Percentiles rank a stretch among this genome's conserved stretches.
phyloP scores from a whole-genome alignment of 2,329 filamentous ascomycete species.

The Septoria linicola region DNA sequence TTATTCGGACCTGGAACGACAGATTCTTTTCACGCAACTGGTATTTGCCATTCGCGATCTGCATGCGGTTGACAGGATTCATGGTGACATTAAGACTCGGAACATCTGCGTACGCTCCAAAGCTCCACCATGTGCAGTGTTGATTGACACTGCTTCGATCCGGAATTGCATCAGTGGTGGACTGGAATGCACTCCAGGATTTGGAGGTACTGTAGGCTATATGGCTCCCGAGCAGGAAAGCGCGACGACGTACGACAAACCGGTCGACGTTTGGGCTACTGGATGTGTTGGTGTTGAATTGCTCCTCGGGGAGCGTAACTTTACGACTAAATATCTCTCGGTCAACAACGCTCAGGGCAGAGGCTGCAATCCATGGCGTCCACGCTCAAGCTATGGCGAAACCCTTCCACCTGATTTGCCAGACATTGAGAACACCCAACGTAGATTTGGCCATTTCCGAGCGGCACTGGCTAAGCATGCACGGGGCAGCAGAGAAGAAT shows the following conservation, averaged over 20 bases:
- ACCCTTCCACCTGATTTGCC: background rate
- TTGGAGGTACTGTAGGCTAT: slow-evolving; percentile 8
- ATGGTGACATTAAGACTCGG: slow-evolving; percentile 7
- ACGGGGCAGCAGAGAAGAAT: background rate
- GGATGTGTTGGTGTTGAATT: slow-evolving; percentile 9
- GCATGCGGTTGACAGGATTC: slow-evolving; percentile 2
- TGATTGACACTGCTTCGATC: slow-evolving; percentile 11
- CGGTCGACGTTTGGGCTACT: slow-evolving; percentile 8
- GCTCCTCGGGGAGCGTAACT: background rate
- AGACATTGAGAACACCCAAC: slow-evolving; percentile 1
- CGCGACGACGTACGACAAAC: slow-evolving; percentile 2
- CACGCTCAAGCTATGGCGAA: background rate
- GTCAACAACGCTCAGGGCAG: background rate
- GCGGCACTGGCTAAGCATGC: background rate
- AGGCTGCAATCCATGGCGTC: slow-evolving; percentile 5
- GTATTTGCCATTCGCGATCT: slow-evolving; percentile 6
- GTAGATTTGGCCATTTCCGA: background rate
- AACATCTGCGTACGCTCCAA: slow-evolving; percentile 6
- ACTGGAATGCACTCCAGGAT: slow-evolving; percentile 1
- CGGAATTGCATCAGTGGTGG: background rate
- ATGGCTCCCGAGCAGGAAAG: slow-evolving; percentile 9
- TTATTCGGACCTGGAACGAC: background rate
- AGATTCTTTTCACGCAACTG: slow-evolving; percentile 9
- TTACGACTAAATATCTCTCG: slow-evolving; percentile 1
- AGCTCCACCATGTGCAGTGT: slow-evolving; percentile 1